A percentile compares a stretch with the other conserved stretches of the same genome.
Conservation (phyloP, 495 filamentous ascomycete genomes). For the Penicillium dipodomyicola region DNA sequence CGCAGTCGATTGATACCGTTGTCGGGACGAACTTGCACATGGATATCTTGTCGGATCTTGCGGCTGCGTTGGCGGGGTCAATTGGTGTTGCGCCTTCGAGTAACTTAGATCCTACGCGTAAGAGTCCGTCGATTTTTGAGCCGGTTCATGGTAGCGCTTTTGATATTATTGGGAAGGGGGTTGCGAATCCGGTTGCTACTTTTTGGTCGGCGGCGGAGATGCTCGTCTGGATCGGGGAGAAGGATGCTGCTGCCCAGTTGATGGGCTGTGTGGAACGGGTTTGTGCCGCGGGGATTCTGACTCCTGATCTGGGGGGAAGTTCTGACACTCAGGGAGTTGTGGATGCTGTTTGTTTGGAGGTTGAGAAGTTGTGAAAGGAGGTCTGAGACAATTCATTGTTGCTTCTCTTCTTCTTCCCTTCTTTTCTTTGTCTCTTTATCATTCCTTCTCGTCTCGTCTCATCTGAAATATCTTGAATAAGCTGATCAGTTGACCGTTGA, state of each 20-base stretch:
- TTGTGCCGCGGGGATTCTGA: slow-evolving; percentile 48
- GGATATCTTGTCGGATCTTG: slow-evolving; percentile 53
- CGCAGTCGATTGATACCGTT: slow-evolving; percentile 48
- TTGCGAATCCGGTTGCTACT: slow-evolving; percentile 63
- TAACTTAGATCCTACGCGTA: slow-evolving; percentile 57
- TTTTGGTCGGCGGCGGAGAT: slow-evolving; percentile 65
- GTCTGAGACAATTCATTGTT: slow-evolving; percentile 10
- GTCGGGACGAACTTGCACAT: slow-evolving; percentile 53
- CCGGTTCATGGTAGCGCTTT: slow-evolving; percentile 61
- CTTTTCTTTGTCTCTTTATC: background rate
- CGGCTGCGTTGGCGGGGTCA: slow-evolving; percentile 46
- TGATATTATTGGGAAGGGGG: slow-evolving; percentile 64
- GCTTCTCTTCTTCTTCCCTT: background rate
- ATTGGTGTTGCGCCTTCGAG: slow-evolving; percentile 53
- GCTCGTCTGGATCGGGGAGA: slow-evolving; percentile 58
- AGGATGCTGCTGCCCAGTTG: slow-evolving; percentile 48
- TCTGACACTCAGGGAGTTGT: slow-evolving; percentile 55
- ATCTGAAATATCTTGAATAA: background rate
- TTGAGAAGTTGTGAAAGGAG: slow-evolving; percentile 31
- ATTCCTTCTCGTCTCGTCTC: background rate
- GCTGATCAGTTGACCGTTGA: background rate
- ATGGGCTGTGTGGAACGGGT: slow-evolving; percentile 57
- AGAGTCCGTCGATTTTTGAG: slow-evolving; percentile 59
- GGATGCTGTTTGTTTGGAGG: slow-evolving; percentile 52
- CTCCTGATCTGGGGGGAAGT: slow-evolving; percentile 54